Conservation (phyloP, 306 rosid genomes). For the Glycine soja region DNA sequence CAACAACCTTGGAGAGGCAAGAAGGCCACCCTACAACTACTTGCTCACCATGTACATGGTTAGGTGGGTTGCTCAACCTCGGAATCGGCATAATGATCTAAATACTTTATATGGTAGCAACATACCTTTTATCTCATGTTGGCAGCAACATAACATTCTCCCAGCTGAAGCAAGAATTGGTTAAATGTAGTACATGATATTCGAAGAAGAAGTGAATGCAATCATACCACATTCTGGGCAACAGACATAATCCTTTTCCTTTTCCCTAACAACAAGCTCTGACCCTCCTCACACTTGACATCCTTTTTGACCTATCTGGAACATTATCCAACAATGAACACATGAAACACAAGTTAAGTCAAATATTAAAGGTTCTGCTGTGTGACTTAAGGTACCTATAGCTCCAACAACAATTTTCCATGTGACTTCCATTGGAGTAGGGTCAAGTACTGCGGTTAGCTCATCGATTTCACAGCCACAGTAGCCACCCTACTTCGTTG, state of each 20-base stretch:
- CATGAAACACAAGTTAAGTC: not conserved
- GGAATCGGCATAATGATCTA: no score
- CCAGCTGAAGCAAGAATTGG: not conserved
- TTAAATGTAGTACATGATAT: not conserved
- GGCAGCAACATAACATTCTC: not conserved
- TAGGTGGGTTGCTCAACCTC: no score
- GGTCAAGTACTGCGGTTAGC: conserved; percentile 48
- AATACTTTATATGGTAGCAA: no score
- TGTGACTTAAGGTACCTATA: conserved; percentile 32
- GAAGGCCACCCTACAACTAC: no score
- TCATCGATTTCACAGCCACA: conserved; percentile 38
- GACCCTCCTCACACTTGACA: conserved; percentile 87
- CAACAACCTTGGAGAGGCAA: no score
- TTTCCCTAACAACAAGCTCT: conserved; percentile 65
- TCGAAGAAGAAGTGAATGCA: not conserved
- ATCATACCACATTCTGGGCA: conserved; percentile 88
- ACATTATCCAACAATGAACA: not conserved
- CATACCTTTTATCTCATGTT: no score
- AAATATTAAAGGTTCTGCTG: not conserved
- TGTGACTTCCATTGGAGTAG: conserved; percentile 50
- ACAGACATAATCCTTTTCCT: conserved; percentile 62
- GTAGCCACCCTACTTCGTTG: conserved; percentile 23
- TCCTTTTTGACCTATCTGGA: conserved; percentile 73
- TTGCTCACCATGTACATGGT: no score
- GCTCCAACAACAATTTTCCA: conserved; percentile 62